A percentile compares a stretch with the other conserved stretches of the same genome.
Conservation (phyloP, 495 filamentous ascomycete genomes). For the Parmelia sp. region DNA sequence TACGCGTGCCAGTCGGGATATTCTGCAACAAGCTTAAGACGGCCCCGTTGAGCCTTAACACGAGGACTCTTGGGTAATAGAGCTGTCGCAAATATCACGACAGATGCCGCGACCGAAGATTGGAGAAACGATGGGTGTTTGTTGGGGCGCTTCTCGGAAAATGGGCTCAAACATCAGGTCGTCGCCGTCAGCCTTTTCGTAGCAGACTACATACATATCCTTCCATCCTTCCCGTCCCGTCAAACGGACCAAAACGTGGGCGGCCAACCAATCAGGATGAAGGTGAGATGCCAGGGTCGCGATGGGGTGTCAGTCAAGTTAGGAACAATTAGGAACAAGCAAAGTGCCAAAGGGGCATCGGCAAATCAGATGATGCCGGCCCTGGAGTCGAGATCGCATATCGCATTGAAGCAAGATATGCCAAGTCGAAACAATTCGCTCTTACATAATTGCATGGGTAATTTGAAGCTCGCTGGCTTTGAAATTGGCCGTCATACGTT, state of each 20-base stretch:
- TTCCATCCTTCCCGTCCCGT: background rate
- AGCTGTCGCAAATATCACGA: background rate
- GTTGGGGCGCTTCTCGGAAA: background rate
- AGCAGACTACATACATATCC: background rate
- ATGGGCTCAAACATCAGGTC: background rate
- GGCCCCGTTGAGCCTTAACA: background rate
- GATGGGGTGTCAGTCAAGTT: background rate
- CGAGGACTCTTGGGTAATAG: background rate
- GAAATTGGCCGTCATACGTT: background rate
- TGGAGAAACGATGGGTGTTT: background rate
- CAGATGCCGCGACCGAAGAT: background rate
- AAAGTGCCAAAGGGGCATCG: background rate
- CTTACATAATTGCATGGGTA: background rate
- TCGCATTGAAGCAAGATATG: slow-evolving; percentile 1
- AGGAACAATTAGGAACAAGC: background rate
- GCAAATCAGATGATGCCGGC: background rate
- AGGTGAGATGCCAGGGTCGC: background rate
- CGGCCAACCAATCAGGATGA: background rate
- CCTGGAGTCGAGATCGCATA: background rate
- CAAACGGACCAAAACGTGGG: background rate
- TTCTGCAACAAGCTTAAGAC: background rate
- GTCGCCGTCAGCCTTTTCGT: background rate
- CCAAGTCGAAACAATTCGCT: background rate
- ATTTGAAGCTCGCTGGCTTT: background rate
- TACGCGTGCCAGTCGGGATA: background rate